A percentile compares a stretch with the other conserved stretches of the same genome.
Evolutionary conservation across 176 grass and related monocot genomes (phyloP).

Genomic region (Carex littledalei): DNA sequence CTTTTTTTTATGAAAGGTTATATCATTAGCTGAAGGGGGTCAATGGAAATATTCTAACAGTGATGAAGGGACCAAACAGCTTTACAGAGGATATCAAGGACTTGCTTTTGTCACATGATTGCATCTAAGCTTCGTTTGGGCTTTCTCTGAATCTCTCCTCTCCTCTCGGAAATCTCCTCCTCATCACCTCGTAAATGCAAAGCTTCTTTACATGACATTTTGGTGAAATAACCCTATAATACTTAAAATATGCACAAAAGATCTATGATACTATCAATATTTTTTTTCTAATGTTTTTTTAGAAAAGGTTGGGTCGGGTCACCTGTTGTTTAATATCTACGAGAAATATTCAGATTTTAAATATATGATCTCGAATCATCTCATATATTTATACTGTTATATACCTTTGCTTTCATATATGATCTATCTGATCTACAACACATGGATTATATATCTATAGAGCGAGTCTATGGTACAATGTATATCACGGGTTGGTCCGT

Average conservation of each 20-base stretch:
- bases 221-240: background rate
- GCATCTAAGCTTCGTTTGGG: background rate
- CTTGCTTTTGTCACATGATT: slow-evolving; percentile 24
- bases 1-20: slow-evolving; percentile 11
- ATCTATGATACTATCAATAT: background rate
- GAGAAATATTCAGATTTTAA: no score
- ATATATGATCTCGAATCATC: no score
- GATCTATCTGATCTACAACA: no score
- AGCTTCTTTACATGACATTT: background rate
- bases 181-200: background rate
- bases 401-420: no score
- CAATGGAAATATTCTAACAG: slow-evolving; percentile 14
- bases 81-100: slow-evolving; percentile 20
- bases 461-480: no score
- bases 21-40: background rate
- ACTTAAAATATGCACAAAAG: background rate
- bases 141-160: background rate
- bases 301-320: no score
- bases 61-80: slow-evolving; percentile 18
- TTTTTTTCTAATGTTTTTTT: no score
- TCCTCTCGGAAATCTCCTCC: background rate
- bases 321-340: no score
- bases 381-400: no score
- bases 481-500: no score
- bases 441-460: no score